Evolutionary conservation across 2,329 filamentous ascomycete species (phyloP), one percentile per base, ranked within the genome.

Genomic region (Tolypocladium nubicola): DNA sequence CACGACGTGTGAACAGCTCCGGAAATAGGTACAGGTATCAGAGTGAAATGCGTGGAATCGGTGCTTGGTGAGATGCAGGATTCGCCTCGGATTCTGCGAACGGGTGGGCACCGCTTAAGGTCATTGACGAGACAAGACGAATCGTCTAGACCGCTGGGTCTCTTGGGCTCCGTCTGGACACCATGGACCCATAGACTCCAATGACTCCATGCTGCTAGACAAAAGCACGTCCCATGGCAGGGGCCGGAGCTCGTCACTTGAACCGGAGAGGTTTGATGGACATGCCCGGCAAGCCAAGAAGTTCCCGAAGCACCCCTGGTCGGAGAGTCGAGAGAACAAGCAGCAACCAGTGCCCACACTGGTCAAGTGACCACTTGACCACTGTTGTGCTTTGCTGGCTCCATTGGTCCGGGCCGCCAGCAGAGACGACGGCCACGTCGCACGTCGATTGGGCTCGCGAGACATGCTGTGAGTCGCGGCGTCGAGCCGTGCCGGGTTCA

Each of bases 41-140:
- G 23, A 40, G 37, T 33, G 38, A 26, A 23, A 13, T 54, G 52
- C 30, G 21, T 33, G 23, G 13, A 41, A 19, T 40, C 7, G 11
- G 21, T 64, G 66, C 60, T 66, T 65, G 64, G 66, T 58, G 59
- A 62, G 61, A 67, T 68, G 67, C 65, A 69, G 61, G 64, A 61
- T 61, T 66, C 63, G 62, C 65, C 64, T 66, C 66, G 65, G 63
- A 63, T 64, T 64, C 63, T 64, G 66, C 66, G 63, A 67, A 68
- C 64, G 62, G 66, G 68, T 66, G 66, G 65, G 67, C 66, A 60
- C 63, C 61, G 60, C 60, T 60, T 63, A 61, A 68, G 63, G 66
- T 66, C 66, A 67, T 68, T 67, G 57, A 63, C 57, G 30, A 55
- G 54, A 57, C 54, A 49, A 52, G 52, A n/a, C 47, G 19, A 30